A percentile compares a stretch with the other conserved stretches of the same genome.
Conservation (phyloP, 1,284 basidiomycete species). For the Anthracocystis setariae region DNA sequence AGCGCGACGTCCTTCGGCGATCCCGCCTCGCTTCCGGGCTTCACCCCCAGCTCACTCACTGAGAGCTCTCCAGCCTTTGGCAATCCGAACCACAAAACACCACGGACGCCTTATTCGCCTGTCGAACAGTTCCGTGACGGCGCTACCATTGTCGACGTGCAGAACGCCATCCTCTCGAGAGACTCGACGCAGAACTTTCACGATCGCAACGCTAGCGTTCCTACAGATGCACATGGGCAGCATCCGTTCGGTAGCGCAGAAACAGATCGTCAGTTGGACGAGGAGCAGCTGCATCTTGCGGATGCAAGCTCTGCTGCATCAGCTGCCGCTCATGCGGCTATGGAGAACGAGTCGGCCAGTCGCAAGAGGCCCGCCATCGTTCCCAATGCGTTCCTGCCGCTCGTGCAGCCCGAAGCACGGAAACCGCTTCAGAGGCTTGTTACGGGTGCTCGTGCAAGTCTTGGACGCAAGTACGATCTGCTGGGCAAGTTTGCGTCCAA, state of each 20-base stretch:
- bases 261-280: slow-evolving; percentile 2
- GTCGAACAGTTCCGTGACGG: slow-evolving; percentile 50
- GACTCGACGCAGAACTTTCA: slow-evolving; percentile 11
- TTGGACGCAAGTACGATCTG: slow-evolving; percentile 41
- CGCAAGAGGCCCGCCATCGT: slow-evolving; percentile 39
- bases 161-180: slow-evolving; percentile 6
- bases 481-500: slow-evolving; percentile 41
- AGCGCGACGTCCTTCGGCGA: slow-evolving; percentile 43
- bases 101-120: slow-evolving; percentile 58
- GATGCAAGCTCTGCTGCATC: slow-evolving; percentile 35
- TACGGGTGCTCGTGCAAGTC: slow-evolving; percentile 18
- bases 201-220: slow-evolving; percentile 8
- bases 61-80: slow-evolving; percentile 60
- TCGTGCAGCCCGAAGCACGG: slow-evolving; percentile 21
- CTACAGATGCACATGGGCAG: slow-evolving; percentile 2
- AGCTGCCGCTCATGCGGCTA: slow-evolving; percentile 33
- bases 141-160: slow-evolving; percentile 36
- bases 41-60: slow-evolving; percentile 58
- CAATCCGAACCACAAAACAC: slow-evolving; percentile 50
- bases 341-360: slow-evolving; percentile 17
- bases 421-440: slow-evolving; percentile 30
- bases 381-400: slow-evolving; percentile 40
- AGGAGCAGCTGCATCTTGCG: slow-evolving; percentile 21
- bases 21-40: slow-evolving; percentile 58
- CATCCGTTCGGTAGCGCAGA: slow-evolving; percentile 3